phyloP scores from a whole-genome alignment of 2,329 filamentous ascomycete species.

The Claviceps spartinae region DNA sequence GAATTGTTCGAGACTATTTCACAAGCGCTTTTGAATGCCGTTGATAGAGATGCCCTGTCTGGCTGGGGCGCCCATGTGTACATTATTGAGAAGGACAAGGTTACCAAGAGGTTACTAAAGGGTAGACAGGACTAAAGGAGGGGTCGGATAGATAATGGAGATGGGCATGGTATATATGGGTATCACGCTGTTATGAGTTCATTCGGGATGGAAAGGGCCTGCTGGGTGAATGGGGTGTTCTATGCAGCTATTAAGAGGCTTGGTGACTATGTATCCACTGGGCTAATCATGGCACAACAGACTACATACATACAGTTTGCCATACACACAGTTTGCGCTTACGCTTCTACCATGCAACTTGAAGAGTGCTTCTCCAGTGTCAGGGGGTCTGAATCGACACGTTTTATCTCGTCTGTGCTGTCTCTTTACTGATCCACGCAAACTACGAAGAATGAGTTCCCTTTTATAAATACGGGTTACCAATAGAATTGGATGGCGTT shows the following conservation, averaged over 20 bases:
- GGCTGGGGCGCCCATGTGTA: slow-evolving; percentile 98
- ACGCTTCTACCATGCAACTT: too few relatives aligned
- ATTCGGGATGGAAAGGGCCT: not conserved
- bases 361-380: too few relatives aligned
- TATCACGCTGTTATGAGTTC: not conserved
- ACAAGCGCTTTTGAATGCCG: slow-evolving; percentile 85
- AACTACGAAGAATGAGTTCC: too few relatives aligned
- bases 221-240: not conserved
- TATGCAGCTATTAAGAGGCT: slow-evolving; percentile 11
- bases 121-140: slow-evolving; percentile 71
- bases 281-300: too few relatives aligned
- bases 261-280: slow-evolving; percentile 1
- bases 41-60: slow-evolving; percentile 90
- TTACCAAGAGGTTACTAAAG: slow-evolving; percentile 97
- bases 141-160: not conserved
- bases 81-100: slow-evolving; percentile 99
- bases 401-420: too few relatives aligned
- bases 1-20: slow-evolving; percentile 98
- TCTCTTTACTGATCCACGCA: too few relatives aligned
- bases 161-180: slow-evolving; percentile 1
- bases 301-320: not conserved
- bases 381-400: too few relatives aligned
- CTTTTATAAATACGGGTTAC: too few relatives aligned
- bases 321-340: not conserved
- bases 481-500: slow-evolving; percentile 1